These are phyloP conservation scores for Ophiocordyceps camponoti-saundersi DNA, from an alignment of 2,329 filamentous ascomycete species.

Conservation along the genomic window DNA sequence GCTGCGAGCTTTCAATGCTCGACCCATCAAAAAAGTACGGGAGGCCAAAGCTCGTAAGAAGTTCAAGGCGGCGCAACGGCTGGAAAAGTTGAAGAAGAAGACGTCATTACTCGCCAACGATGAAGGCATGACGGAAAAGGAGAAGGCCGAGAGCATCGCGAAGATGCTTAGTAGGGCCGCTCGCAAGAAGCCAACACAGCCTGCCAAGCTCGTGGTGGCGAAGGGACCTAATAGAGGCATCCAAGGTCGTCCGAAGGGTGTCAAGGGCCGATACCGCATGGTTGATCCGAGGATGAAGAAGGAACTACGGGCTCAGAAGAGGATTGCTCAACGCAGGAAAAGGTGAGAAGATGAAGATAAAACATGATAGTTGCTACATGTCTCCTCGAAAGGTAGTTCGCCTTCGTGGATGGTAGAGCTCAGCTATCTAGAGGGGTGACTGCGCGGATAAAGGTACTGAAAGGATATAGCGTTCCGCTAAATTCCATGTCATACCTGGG, in stretches of 20 bases:
- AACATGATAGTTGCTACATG: too few species aligned
- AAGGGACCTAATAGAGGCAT: constrained; percentile 71
- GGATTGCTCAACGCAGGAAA: constrained; percentile 50
- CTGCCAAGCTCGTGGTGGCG: constrained; percentile 80
- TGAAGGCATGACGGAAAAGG: constrained; percentile 85
- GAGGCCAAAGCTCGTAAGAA: constrained; percentile 96
- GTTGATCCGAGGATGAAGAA: constrained; percentile 93
- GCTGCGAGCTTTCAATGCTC: constrained; percentile 75
- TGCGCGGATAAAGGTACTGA: constrained; percentile 35
- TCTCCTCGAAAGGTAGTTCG: too few species aligned
- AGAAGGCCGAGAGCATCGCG: constrained; percentile 75
- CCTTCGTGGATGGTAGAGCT: too few species aligned
- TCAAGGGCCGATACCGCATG: constrained; percentile 95
- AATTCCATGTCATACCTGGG: constrained; percentile 68
- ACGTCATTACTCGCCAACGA: constrained; percentile 77
- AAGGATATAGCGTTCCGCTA: constrained; percentile 47
- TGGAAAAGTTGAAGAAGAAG: constrained; percentile 97
- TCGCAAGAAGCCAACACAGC: constrained; percentile 72
- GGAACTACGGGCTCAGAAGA: constrained; percentile 78
- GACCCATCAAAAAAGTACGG: constrained; percentile 97
- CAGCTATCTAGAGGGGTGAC: constrained; percentile 6
- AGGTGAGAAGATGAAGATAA: constrained; percentile 1
- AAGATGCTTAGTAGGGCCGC: constrained; percentile 67
- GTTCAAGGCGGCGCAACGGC: constrained; percentile 73
- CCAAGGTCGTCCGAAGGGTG: constrained; percentile 71